Evolutionary conservation across 2,329 filamentous ascomycete genomes (phyloP).

Genomic region (Claviceps purpurea): DNA sequence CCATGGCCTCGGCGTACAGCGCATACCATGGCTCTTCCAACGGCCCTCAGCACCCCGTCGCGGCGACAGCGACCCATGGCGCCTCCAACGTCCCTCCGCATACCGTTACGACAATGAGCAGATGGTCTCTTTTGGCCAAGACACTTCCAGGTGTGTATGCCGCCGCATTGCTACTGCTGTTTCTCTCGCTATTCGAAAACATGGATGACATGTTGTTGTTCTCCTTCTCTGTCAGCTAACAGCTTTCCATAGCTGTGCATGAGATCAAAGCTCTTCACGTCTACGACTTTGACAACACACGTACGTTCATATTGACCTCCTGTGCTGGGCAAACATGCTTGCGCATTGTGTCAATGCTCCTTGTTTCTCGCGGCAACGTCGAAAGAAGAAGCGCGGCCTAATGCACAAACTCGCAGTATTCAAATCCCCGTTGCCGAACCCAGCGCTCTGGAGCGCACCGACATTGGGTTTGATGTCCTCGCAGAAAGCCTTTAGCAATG

Average conservation of each 20-base stretch:
- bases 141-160: slow-evolving; percentile 48
- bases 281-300: slow-evolving; percentile 96
- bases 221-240: background rate
- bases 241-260: slow-evolving; percentile 34
- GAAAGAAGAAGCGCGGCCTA: background rate
- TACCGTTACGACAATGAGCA: slow-evolving; percentile 62
- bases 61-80: slow-evolving; percentile 31
- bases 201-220: background rate
- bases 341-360: too few relatives aligned
- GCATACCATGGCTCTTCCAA: slow-evolving; percentile 22
- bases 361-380: too few relatives aligned
- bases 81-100: slow-evolving; percentile 17
- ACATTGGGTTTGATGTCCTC: slow-evolving; percentile 67
- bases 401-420: slow-evolving; percentile 48
- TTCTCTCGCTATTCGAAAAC: background rate
- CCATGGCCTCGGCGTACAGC: slow-evolving; percentile 28
- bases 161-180: background rate
- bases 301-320: slow-evolving; percentile 43
- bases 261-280: slow-evolving; percentile 72
- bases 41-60: slow-evolving; percentile 41
- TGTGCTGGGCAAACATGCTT: background rate
- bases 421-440: slow-evolving; percentile 78
- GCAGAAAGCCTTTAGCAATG: slow-evolving; percentile 64
- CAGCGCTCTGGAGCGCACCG: slow-evolving; percentile 67
- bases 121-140: slow-evolving; percentile 71